Evolutionary conservation across 2,329 filamentous ascomycete genomes (phyloP), one percentile per base, ranked within the genome.

Genomic region (Aspergillus uvarum): DNA sequence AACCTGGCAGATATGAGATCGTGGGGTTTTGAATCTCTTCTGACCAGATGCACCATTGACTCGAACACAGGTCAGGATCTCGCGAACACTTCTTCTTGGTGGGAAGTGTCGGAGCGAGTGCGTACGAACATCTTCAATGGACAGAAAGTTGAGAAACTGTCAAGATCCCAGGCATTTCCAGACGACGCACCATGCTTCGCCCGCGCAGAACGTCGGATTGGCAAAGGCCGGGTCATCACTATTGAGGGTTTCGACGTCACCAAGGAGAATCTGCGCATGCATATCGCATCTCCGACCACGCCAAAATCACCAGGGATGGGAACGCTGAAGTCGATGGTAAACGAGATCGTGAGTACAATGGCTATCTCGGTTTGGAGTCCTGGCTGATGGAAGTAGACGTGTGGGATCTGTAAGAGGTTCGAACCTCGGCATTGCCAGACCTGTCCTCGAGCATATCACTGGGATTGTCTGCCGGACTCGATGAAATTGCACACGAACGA

Each of bases 61-160:
- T 44, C 38, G 16, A 44, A 12, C 14, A 44, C 38, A 2, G 38
- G n/a, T 2, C 16, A 44, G 16, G 38, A 44, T 14, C 38, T 44
- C 38, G 14, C 38, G 6, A 19, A 19, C 6, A n/a, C 14, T 6
- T 19, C 38, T n/a, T 19, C 78, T 35, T 87, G 85, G 85, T 72
- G 87, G 0, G 77, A 80, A 2, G 77, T 80, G 10, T 82, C 85
- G 72, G 85, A 87, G 64, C 77, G 77, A 6, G 84, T 88, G 1
- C 80, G 85, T 66, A 81, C 81, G 0, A 80, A 82, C 5, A 76
- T 87, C 0, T 86, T 87, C 55, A 80, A 86, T 32, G 85, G 85
- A 2, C 82, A 82, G 63, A 80, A 77, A 22, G 77, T 73, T 53
- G 53, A 70, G 6, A 75, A 71, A 32, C 65, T 53, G 54, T 71